phyloP scores from a whole-genome alignment of 2,329 filamentous ascomycete species.

The Myriosclerotinia scirpicola region DNA sequence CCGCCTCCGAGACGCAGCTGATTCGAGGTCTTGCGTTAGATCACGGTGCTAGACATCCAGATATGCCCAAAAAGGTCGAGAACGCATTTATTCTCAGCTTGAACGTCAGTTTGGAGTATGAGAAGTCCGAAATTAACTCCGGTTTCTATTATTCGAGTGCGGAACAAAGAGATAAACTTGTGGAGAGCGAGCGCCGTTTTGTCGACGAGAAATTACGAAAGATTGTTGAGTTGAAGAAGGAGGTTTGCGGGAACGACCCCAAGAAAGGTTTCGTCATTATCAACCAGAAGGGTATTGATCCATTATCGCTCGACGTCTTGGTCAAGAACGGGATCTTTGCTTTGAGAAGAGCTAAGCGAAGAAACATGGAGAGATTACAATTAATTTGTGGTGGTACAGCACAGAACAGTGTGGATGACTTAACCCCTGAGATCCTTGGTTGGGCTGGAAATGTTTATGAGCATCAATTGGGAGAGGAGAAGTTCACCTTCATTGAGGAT shows the following conservation, averaged over 20 bases:
- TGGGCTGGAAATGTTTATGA: conserved; percentile 98
- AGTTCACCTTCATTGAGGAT: conserved; percentile 98
- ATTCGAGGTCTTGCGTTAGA: conserved; percentile 91
- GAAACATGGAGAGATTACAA: conserved; percentile 98
- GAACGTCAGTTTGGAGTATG: conserved; percentile 96
- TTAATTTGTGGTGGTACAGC: conserved; percentile 87
- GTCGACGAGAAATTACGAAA: conserved; percentile 96
- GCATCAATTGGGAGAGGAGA: conserved; percentile 96
- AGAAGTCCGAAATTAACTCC: conserved; percentile 99
- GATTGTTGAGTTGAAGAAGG: conserved; percentile 97
- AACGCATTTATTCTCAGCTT: conserved; percentile 94
- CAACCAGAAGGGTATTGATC: conserved; percentile 99
- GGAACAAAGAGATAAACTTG: conserved; percentile 95
- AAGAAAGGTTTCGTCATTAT: conserved; percentile 97
- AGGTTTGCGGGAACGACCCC: conserved; percentile 88
- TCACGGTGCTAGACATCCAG: conserved; percentile 92
- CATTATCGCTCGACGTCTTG: conserved; percentile 89
- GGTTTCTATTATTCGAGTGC: conserved; percentile 98
- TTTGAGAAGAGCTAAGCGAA: conserved; percentile 88
- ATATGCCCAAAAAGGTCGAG: conserved; percentile 96
- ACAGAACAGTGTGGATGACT: conserved; percentile 95
- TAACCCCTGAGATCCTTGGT: conserved; percentile 82
- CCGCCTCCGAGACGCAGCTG: conserved; percentile 91
- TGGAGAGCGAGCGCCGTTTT: conserved; percentile 93
- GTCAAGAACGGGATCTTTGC: conserved; percentile 98